Evolutionary conservation across 1,139 yeast species (phyloP), one percentile per base, ranked within the genome.

Genomic region (Pichia sp.): DNA sequence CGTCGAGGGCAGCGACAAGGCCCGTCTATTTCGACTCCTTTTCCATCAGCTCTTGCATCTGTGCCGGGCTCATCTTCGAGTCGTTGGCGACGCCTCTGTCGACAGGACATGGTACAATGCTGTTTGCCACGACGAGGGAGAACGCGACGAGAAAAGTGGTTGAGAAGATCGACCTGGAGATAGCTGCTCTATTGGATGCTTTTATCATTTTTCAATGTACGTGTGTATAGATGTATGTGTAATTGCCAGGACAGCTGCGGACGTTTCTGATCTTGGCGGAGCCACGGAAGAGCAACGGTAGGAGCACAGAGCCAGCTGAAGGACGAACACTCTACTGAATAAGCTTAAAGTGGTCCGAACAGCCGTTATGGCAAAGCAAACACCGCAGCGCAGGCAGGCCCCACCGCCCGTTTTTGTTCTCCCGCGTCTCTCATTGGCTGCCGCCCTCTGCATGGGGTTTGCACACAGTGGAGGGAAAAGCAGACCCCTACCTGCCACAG

Each of bases 81-180:
- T 70, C 73, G 47, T 70, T 71, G 42, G 62, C 66, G 45, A 69
- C 55, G 3, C 64, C 57, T 45, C 63, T 58, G 61, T 82, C 85
- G 23, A 84, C 85, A 1, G 95, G 95, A 71, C 95, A 87, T n/a
- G 90, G 90, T 50, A 87, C 69, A 15, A 84, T 62, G 16, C 85
- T 80, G 62, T 87, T 86, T 13, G 88, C 85, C 1, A 86, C 82
- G 11, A 87, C 93, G 52, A 88, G 73, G 53, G 83, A 72, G 58
- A 86, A 79, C 49, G 93, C 86, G 34, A 87, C 82, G 40, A 86
- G 79, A 63, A 85, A 85, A 0, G 93, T 86, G n/a, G 90, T 81
- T 38, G 85, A 80, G 70, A 87, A 87, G 57, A 86, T 75, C 30
- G 90, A 84, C 55, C 80, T 79, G 34, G 90, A 84, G 55, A 85